phyloP scores from a whole-genome alignment of 345 rosid genomes.

The Theobroma cacao region DNA sequence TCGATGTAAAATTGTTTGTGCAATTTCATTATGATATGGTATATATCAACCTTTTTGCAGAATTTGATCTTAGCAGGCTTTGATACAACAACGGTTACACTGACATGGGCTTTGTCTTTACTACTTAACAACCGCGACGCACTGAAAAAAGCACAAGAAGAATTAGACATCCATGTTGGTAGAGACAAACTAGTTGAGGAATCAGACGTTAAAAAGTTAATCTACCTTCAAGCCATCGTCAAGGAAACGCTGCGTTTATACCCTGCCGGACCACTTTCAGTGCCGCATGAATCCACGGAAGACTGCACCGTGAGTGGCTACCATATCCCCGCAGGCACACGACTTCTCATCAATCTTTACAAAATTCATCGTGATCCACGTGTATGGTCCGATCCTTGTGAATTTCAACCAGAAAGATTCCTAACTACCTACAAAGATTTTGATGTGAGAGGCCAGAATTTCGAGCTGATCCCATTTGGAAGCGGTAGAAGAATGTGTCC shows the following conservation, averaged over 20 bases:
- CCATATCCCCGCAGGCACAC: conserved; percentile 8
- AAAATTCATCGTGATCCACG: not conserved
- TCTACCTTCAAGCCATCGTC: conserved; percentile 13
- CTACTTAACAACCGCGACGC: conserved; percentile 26
- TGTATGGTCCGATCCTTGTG: not conserved
- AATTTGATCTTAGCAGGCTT: conserved; percentile 5
- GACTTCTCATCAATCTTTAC: not conserved
- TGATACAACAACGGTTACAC: not conserved
- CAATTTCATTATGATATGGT: no score
- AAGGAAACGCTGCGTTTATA: conserved; percentile 21
- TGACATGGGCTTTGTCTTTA: conserved; percentile 32
- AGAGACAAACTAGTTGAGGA: conserved; percentile 17
- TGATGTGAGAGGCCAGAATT: not conserved
- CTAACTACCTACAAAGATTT: not conserved
- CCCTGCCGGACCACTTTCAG: conserved; percentile 20
- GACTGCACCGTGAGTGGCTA: conserved; percentile 9
- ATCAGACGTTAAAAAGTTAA: conserved; percentile 21
- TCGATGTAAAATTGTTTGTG: no score
- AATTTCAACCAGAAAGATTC: conserved; percentile 3
- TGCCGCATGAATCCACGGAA: conserved; percentile 12
- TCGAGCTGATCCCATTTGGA: conserved; percentile 3
- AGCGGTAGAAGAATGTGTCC: conserved; percentile 11
- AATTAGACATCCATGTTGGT: conserved; percentile 31
- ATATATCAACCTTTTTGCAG: not conserved
- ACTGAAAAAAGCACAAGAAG: conserved; percentile 28